A percentile compares a stretch with the other conserved stretches of the same genome.
Conservation (phyloP, 2,329 filamentous ascomycete genomes). For the Lasiodiplodia sp. region DNA sequence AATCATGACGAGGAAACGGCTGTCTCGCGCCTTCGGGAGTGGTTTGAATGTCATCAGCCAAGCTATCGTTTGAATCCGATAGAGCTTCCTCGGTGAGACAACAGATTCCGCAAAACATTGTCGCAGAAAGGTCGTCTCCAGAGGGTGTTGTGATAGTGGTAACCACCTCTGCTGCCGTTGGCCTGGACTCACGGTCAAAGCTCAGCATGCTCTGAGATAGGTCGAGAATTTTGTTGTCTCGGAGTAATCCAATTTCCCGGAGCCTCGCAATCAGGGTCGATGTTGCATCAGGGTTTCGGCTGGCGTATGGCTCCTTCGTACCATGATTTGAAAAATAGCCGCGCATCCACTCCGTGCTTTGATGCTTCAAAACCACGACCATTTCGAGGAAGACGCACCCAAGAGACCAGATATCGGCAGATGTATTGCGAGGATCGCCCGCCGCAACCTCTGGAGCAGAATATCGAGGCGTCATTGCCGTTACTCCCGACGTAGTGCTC, state of each 20-base stretch:
- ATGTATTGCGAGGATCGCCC: conserved; percentile 32
- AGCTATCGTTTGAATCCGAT: too few species aligned
- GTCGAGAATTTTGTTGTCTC: background rate
- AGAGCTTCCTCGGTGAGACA: background rate
- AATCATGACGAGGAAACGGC: too few species aligned
- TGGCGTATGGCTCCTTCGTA: background rate
- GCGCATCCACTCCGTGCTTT: background rate
- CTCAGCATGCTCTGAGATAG: background rate
- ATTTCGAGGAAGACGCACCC: conserved; percentile 37
- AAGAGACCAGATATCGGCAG: conserved; percentile 36
- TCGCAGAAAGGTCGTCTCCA: background rate
- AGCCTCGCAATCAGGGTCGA: background rate
- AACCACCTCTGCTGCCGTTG: background rate
- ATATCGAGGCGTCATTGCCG: conserved; percentile 32
- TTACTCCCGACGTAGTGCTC: conserved; percentile 34
- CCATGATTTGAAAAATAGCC: background rate
- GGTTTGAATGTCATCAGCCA: too few species aligned
- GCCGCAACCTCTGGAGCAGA: conserved; percentile 35
- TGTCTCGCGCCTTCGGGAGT: too few species aligned
- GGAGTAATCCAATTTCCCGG: background rate
- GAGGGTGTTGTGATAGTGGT: background rate
- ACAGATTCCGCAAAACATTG: background rate
- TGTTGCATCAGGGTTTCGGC: background rate
- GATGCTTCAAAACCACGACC: conserved; percentile 34
- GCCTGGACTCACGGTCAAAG: background rate